These are phyloP conservation scores for Pichia membranifaciens DNA, from an alignment of 805 yeast species.

Conservation along the genomic window DNA sequence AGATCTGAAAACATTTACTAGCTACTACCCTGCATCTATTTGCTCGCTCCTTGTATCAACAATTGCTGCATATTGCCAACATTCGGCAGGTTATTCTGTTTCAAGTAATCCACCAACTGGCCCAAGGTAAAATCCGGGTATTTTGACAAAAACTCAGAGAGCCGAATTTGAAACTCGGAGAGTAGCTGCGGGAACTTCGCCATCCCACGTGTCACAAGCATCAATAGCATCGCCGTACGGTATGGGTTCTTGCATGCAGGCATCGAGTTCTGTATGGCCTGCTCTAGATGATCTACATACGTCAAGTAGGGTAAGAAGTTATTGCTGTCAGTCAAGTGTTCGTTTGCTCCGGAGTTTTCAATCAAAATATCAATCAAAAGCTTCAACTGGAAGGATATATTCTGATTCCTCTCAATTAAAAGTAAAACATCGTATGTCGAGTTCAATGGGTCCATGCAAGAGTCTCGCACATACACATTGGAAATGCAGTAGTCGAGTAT, in stretches of 20 bases:
- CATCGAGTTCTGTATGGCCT: slow-evolving; percentile 4
- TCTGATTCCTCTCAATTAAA: slow-evolving; percentile 2
- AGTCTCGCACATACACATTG: not conserved
- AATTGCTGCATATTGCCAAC: not conserved
- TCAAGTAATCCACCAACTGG: slow-evolving; percentile 9
- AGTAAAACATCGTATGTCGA: slow-evolving; percentile 7
- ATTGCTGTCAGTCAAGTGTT: not conserved
- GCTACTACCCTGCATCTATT: too few species aligned
- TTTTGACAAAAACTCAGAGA: slow-evolving; percentile 9
- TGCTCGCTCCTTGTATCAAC: not conserved
- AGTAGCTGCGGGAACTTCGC: slow-evolving; percentile 1
- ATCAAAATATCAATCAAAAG: slow-evolving; percentile 5
- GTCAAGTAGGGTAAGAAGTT: slow-evolving; percentile 14
- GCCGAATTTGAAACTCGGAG: not conserved
- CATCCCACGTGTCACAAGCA: slow-evolving; percentile 10
- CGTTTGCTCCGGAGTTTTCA: slow-evolving; percentile 1
- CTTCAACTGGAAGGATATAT: slow-evolving; percentile 8
- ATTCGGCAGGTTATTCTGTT: slow-evolving; percentile 7
- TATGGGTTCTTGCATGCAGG: slow-evolving; percentile 12
- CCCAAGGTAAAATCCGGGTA: slow-evolving; percentile 13
- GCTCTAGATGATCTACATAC: slow-evolving; percentile 11
- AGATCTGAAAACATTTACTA: too few species aligned
- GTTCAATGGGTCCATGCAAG: not conserved
- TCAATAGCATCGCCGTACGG: slow-evolving; percentile 6
- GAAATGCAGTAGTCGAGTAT: slow-evolving; percentile 3